Evolutionary conservation across 2,329 filamentous ascomycete genomes (phyloP).

Genomic region (Hymenoscyphus linearis): DNA sequence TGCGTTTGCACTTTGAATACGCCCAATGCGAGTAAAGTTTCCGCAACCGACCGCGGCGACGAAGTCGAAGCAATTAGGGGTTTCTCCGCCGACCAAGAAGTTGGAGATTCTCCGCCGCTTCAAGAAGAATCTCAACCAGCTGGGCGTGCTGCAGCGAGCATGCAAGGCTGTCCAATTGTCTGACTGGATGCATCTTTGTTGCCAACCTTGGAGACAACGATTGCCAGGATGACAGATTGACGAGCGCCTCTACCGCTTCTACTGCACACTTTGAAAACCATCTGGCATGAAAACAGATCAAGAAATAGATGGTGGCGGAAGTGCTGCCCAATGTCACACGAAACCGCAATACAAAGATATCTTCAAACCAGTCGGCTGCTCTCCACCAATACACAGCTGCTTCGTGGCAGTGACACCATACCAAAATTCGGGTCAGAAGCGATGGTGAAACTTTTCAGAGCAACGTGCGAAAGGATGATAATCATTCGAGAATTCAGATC

Average conservation of each 20-base stretch:
- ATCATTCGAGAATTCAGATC: neutral
- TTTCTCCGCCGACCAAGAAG: neutral
- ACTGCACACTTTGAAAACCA: constrained; percentile 2
- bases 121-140: neutral
- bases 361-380: constrained; percentile 11
- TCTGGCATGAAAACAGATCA: neutral
- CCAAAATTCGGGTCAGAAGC: neutral
- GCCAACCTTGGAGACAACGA: constrained; percentile 8
- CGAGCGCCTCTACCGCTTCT: constrained; percentile 9
- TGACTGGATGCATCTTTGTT: constrained; percentile 12
- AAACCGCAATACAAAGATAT: neutral
- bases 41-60: neutral
- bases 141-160: neutral
- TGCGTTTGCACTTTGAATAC: neutral
- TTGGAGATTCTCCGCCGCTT: neutral
- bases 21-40: neutral
- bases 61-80: neutral
- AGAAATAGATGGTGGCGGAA: neutral
- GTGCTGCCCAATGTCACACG: constrained; percentile 16
- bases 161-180: constrained; percentile 18
- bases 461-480: neutral
- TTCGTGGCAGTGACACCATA: constrained; percentile 19
- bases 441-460: neutral
- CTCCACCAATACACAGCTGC: constrained; percentile 11
- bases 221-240: constrained; percentile 10